A percentile compares a stretch with the other conserved stretches of the same genome.
Evolutionary conservation across 2,329 filamentous ascomycete species (phyloP).

Genomic region (Fonsecaea pedrosoi): DNA sequence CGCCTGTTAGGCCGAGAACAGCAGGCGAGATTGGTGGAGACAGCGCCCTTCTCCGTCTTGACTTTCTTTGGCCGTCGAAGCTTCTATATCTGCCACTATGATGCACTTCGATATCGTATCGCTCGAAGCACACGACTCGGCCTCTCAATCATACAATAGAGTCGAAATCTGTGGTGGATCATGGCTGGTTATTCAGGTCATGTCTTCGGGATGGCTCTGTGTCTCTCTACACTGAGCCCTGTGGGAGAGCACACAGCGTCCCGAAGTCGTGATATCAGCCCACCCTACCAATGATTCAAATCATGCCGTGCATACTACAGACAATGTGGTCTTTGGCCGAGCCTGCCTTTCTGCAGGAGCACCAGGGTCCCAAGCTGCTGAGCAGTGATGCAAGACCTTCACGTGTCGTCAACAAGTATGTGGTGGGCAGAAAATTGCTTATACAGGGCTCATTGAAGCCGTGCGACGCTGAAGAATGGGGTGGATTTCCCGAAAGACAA

Average conservation of each 20-base stretch:
- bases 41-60: slow-evolving; percentile 2
- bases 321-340: neutral
- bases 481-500: neutral
- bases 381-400: neutral
- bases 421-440: neutral
- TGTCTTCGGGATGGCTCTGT: neutral
- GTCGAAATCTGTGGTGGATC: neutral
- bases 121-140: neutral
- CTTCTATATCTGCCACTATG: neutral
- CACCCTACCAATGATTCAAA: neutral
- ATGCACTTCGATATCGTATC: neutral
- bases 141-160: neutral
- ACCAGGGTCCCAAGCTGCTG: neutral
- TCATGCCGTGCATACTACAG: neutral
- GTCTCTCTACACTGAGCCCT: neutral
- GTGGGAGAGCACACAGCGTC: neutral
- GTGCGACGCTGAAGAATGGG: neutral
- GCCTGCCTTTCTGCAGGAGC: neutral
- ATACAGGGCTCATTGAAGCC: neutral
- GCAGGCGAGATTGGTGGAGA: slow-evolving; percentile 1
- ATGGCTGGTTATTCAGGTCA: neutral
- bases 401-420: neutral
- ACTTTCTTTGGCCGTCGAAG: neutral
- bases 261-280: neutral
- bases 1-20: neutral